Base-by-base conservation (phyloP, 2,329 filamentous ascomycete genomes). In the Paracoccidioides brasiliensis region DNA sequence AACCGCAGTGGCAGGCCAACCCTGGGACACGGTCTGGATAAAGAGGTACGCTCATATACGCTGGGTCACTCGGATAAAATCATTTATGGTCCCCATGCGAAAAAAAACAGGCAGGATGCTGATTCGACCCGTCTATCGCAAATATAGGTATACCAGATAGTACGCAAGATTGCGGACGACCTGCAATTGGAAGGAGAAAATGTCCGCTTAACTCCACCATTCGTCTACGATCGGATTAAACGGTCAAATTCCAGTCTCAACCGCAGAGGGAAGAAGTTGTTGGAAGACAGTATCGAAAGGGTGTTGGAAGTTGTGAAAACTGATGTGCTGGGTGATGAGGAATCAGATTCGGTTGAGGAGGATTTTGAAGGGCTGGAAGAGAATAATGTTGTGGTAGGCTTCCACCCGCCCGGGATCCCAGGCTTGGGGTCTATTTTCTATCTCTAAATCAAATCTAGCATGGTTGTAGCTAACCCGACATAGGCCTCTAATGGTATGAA, bases 261-360 rank as follows among this genome's bases (percentile, higher is more conserved):
- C 59, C 78, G 93, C 28, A 83, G 86, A 61, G 89, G 88, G 42
- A 95, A 93, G 69, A 84, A 83, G 58, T 76, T 85, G 0, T 73
- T 97, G 1, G 88, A 95, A 68, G 87, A 93, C 60, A 85, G 86
- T 40, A 88, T 97, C 60, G 89, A 95, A 59, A 78, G 88, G 6
- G 88, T 90, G 0, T 73, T 96, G 14, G 80, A 84, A 6, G 81
- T 89, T 15, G 75, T 91, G 4, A 85, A 83, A 55, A 74, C 77
- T 60, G 81, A 88, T 61, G 79, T 83, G 57, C 69, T 75, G 12
- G 78, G 75, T 49, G 78, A 80, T 30, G 80, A 78, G 53, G 76
- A 78, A 53, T 71, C 70, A 49, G 76, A 78, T 55, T 74, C 72
- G 4, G 61, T 78, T 54, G 73, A 76, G 52, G 75, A 76, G 5